These are phyloP conservation scores for Parmelia sp. DNA, from an alignment of 495 filamentous ascomycete genomes.

Conservation along the genomic window DNA sequence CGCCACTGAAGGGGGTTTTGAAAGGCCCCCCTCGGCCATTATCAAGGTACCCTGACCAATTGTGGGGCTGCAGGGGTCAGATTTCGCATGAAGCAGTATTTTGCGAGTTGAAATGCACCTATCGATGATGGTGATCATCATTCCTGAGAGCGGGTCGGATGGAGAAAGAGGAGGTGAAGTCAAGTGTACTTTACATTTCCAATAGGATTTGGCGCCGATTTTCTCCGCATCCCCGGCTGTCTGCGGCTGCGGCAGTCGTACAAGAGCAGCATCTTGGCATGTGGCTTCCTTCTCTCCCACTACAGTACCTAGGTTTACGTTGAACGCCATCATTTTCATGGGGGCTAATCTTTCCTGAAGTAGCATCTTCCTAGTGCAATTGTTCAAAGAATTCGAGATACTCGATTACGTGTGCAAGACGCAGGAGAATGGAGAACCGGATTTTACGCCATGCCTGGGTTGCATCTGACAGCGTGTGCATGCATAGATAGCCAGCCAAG, in stretches of 20 bases:
- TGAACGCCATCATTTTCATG: too few relatives aligned
- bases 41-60: not conserved
- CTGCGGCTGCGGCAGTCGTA: not conserved
- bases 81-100: not conserved
- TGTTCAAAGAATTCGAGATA: not conserved
- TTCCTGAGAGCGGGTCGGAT: not conserved
- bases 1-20: not conserved
- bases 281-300: not conserved
- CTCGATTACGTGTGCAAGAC: not conserved
- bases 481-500: not conserved
- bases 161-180: not conserved
- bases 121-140: not conserved
- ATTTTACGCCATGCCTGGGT: not conserved
- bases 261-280: not conserved
- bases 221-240: not conserved
- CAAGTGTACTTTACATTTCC: not conserved
- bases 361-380: not conserved
- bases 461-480: not conserved
- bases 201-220: not conserved
- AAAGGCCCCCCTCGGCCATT: not conserved
- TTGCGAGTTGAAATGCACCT: not conserved
- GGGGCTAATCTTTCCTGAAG: too few relatives aligned
- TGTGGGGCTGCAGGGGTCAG: not conserved
- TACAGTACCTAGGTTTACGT: not conserved
- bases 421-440: not conserved